Conservation (phyloP, 257 asterid genomes). For the Solanum phureja region DNA sequence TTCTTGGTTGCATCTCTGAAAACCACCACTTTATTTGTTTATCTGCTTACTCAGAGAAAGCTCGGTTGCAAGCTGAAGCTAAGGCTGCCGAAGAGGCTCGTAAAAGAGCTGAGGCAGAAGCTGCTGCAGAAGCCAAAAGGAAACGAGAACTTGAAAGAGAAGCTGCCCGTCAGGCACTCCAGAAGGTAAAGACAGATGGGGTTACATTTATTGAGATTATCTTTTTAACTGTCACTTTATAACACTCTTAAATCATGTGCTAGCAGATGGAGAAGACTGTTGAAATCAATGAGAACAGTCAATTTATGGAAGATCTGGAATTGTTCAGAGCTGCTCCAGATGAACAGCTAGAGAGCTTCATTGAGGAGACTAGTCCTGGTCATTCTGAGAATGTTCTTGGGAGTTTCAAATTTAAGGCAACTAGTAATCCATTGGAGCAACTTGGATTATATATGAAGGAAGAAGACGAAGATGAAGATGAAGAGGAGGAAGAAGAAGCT, state of each 20-base stretch:
- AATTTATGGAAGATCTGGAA: slow-evolving; percentile 63
- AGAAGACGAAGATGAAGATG: slow-evolving; percentile 30
- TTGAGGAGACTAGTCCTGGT: slow-evolving; percentile 58
- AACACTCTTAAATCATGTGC: not conserved
- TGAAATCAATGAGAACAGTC: slow-evolving; percentile 64
- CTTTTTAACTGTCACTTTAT: not conserved
- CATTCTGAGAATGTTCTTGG: slow-evolving; percentile 57
- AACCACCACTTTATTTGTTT: not conserved
- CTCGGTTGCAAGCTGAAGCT: slow-evolving; percentile 85
- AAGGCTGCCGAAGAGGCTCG: slow-evolving; percentile 92
- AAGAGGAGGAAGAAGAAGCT: slow-evolving; percentile 49
- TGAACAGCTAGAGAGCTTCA: slow-evolving; percentile 47
- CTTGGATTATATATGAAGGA: slow-evolving; percentile 83
- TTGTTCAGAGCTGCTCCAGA: slow-evolving; percentile 45
- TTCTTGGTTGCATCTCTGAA: not conserved
- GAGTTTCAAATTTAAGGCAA: slow-evolving; percentile 48
- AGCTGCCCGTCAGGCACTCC: slow-evolving; percentile 80
- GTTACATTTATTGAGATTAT: not conserved
- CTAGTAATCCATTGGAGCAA: slow-evolving; percentile 73
- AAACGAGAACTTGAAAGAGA: slow-evolving; percentile 71
- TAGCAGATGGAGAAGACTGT: slow-evolving; percentile 78
- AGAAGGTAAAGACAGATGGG: not conserved
- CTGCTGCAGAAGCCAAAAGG: slow-evolving; percentile 64
- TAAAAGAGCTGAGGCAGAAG: slow-evolving; percentile 68
- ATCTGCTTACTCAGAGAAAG: slow-evolving; percentile 48